Conservation (phyloP, 2,329 filamentous ascomycete species). For the Fusarium buharicum region DNA sequence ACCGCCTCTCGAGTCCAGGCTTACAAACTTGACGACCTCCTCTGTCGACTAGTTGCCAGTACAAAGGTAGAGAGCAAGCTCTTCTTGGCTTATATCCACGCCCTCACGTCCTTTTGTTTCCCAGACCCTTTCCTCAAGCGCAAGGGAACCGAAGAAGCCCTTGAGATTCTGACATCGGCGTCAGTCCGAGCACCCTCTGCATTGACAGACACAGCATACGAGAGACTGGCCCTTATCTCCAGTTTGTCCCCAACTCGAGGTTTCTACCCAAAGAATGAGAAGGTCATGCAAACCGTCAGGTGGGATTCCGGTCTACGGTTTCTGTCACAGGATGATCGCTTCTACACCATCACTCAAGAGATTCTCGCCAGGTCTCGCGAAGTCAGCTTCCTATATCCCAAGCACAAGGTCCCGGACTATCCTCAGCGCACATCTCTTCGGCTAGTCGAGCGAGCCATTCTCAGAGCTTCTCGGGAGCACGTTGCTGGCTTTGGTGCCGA, state of each 20-base stretch:
- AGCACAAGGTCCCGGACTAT: accelerated
- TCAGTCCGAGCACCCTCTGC: constrained; percentile 53
- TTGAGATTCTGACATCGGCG: constrained; percentile 60
- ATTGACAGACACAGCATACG: not conserved
- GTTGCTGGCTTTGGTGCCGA: constrained; percentile 40
- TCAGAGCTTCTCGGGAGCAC: constrained; percentile 14
- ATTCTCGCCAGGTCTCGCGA: not conserved
- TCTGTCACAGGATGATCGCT: constrained; percentile 58
- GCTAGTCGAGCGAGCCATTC: constrained; percentile 29
- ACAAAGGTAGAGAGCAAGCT: constrained; percentile 63
- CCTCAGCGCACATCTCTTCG: not conserved
- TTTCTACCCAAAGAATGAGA: constrained; percentile 56
- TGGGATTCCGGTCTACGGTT: constrained; percentile 56
- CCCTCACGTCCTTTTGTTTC: constrained; percentile 62
- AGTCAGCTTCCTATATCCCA: constrained; percentile 26
- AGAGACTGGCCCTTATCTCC: not conserved
- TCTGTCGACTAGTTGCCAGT: constrained; percentile 63
- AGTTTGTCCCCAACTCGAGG: constrained; percentile 45
- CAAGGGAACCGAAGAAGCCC: constrained; percentile 66
- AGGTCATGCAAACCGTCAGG: constrained; percentile 58
- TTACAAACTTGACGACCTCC: constrained; percentile 60
- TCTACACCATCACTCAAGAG: constrained; percentile 40
- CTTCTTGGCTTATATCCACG: constrained; percentile 63
- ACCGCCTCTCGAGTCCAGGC: constrained; percentile 47
- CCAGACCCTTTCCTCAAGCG: constrained; percentile 59